These are phyloP conservation scores for Vitis hybrid DNA, from an alignment of 177 flowering plant genomes.

Conservation along the genomic window DNA sequence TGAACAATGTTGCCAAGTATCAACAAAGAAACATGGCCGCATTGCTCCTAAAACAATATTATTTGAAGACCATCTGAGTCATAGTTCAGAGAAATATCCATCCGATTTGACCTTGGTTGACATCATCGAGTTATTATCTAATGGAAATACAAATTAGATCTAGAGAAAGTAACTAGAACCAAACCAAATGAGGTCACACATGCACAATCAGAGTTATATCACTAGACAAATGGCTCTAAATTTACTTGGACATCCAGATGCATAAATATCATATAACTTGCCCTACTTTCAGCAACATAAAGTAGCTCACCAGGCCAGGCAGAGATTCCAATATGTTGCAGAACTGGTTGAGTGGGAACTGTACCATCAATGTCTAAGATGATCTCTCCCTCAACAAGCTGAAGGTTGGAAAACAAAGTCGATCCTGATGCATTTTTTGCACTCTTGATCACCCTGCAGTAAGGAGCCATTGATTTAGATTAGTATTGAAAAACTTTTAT, in stretches of 20 bases:
- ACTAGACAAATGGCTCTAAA: neutral
- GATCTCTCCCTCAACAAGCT: conserved; percentile 67
- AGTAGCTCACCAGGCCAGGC: conserved; percentile 86
- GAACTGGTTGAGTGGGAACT: conserved; percentile 82
- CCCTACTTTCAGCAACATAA: conserved; percentile 1
- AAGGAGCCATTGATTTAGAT: neutral
- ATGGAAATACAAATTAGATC: neutral
- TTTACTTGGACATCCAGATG: neutral
- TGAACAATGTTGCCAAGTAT: neutral
- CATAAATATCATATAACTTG: neutral
- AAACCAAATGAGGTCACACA: neutral
- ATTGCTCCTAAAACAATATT: neutral
- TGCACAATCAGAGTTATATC: neutral
- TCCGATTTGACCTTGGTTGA: too few species aligned
- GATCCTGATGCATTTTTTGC: conserved; percentile 43
- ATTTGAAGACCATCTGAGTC: neutral
- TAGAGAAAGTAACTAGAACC: neutral
- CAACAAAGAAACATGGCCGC: neutral
- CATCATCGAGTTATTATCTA: too few species aligned
- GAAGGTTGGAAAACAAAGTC: conserved; percentile 47
- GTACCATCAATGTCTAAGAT: conserved; percentile 79
- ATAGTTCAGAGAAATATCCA: neutral
- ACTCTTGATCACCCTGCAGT: conserved; percentile 59
- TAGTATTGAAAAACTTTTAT: neutral
- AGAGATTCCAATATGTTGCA: conserved; percentile 82